phyloP scores from a whole-genome alignment of 805 yeast genomes.

The Cyberlindnera mississippiensis region DNA sequence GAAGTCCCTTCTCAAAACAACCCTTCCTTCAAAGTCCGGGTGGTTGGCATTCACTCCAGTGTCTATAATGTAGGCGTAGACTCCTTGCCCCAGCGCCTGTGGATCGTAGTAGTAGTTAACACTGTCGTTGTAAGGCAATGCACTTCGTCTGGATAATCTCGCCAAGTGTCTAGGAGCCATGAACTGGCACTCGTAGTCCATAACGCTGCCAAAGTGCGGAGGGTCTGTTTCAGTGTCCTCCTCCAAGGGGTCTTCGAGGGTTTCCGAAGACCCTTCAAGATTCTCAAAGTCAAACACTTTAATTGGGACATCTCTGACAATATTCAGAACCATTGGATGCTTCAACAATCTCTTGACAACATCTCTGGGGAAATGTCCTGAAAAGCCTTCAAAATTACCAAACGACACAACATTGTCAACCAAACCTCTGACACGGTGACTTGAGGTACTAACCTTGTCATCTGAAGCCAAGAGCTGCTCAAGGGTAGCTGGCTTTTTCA shows the following conservation, averaged over 20 bases:
- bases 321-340: constrained; percentile 63
- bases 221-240: constrained; percentile 13
- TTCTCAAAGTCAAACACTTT: constrained; percentile 44
- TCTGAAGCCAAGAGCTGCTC: constrained; percentile 19
- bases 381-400: constrained; percentile 68
- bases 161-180: constrained; percentile 67
- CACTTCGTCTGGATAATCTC: constrained; percentile 49
- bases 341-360: constrained; percentile 43
- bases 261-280: too few relatives aligned
- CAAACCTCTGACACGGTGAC: constrained; percentile 42
- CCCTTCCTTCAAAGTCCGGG: constrained; percentile 63
- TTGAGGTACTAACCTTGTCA: constrained; percentile 19
- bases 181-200: constrained; percentile 30
- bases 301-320: constrained; percentile 63
- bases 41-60: constrained; percentile 69
- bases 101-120: constrained; percentile 47
- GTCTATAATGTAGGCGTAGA: constrained; percentile 76
- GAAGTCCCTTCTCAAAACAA: constrained; percentile 54
- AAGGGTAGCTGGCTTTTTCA: constrained; percentile 23
- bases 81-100: constrained; percentile 49
- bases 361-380: constrained; percentile 54
- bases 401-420: constrained; percentile 54
- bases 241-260: constrained; percentile 32
- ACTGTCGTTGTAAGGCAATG: constrained; percentile 29
- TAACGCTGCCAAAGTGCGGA: neutral